Percentiles rank a stretch among this genome's conserved stretches.
phyloP scores from a whole-genome alignment of 139 green algal species.

The Asterochloris sp. region DNA sequence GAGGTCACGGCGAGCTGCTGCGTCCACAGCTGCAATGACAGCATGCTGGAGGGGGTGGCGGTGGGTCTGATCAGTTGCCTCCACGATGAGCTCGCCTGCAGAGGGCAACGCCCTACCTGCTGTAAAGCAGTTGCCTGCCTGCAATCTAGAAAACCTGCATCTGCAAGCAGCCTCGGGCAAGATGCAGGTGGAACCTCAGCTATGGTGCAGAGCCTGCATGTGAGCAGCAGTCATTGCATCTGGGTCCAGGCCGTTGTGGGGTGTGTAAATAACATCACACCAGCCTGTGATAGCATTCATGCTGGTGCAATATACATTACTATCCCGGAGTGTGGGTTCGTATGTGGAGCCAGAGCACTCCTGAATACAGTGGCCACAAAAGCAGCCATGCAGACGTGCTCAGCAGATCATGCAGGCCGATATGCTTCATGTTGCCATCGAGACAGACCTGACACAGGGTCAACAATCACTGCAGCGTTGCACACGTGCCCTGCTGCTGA shows the following conservation, averaged over 20 bases:
- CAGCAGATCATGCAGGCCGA: not conserved
- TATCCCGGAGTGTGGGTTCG: too few relatives aligned
- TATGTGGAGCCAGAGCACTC: too few relatives aligned
- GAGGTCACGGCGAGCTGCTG: slow-evolving; percentile 55
- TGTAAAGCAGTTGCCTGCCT: too few relatives aligned
- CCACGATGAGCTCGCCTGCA: slow-evolving; percentile 23
- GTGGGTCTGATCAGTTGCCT: slow-evolving; percentile 29
- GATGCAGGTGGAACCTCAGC: too few relatives aligned
- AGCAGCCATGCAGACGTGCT: not conserved
- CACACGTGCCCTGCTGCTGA: not conserved
- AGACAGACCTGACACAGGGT: slow-evolving; percentile 34
- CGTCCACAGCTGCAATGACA: slow-evolving; percentile 67
- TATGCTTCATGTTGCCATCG: not conserved
- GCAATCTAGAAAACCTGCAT: too few relatives aligned
- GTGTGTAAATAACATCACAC: too few relatives aligned
- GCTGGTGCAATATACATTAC: too few relatives aligned
- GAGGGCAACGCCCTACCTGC: not conserved
- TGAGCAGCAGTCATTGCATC: too few relatives aligned
- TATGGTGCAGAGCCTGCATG: too few relatives aligned
- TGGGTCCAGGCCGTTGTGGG: too few relatives aligned
- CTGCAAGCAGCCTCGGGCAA: too few relatives aligned
- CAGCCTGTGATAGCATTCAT: too few relatives aligned
- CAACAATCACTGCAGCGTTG: slow-evolving; percentile 69
- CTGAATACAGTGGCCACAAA: not conserved
- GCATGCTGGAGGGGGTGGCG: slow-evolving; percentile 75